A percentile compares a stretch with the other conserved stretches of the same genome.
phyloP scores from a whole-genome alignment of 768 basidiomycete genomes.

The Paxillus ammoniavirescens region DNA sequence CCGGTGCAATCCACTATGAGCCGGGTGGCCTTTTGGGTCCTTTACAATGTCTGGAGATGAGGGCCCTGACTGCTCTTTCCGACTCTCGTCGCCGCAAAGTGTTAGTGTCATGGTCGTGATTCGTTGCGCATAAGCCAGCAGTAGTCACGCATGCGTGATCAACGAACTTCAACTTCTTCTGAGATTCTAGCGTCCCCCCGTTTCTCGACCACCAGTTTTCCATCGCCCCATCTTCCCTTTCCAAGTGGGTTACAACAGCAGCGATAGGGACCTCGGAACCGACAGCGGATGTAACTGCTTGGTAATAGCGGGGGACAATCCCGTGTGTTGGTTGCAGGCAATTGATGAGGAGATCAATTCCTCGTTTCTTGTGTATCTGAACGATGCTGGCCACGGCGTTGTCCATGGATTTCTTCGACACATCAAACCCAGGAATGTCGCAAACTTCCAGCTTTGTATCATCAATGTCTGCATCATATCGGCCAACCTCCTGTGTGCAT shows the following conservation, averaged over 20 bases:
- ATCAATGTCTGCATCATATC: not conserved
- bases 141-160: constrained; percentile 15
- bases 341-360: constrained; percentile 9
- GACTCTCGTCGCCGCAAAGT: not conserved
- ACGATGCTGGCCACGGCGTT: not conserved
- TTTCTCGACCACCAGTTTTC: constrained; percentile 26
- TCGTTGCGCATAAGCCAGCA: not conserved
- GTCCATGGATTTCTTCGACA: not conserved
- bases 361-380: not conserved
- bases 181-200: constrained; percentile 17
- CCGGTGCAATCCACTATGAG: not conserved
- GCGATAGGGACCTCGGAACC: constrained; percentile 23
- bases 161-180: constrained; percentile 24
- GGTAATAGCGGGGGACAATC: not conserved
- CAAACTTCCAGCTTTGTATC: not conserved
- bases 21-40: not conserved
- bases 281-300: constrained; percentile 12
- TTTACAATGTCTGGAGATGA: not conserved
- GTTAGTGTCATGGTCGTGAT: not conserved
- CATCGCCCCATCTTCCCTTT: constrained; percentile 20
- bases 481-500: not conserved
- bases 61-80: not conserved
- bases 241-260: constrained; percentile 26
- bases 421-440: constrained; percentile 3
- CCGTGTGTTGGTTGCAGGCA: constrained; percentile 3